These are phyloP conservation scores for Phytophthora citrophthora DNA, from an alignment of 352 stramenopile genomes.

Conservation along the genomic window DNA sequence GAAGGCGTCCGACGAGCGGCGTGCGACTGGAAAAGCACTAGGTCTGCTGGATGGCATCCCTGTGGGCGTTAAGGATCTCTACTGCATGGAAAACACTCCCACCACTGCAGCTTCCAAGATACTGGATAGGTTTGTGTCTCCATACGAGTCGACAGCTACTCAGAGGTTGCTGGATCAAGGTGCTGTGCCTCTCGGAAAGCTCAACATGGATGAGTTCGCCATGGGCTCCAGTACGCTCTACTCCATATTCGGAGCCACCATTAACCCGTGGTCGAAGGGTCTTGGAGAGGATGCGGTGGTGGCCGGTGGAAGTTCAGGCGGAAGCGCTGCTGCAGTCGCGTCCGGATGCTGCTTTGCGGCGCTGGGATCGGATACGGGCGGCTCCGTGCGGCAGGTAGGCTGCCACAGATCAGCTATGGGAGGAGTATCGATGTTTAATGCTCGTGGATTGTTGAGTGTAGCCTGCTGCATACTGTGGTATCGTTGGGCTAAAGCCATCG, in stretches of 20 bases:
- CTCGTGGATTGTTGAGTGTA: slow-evolving; percentile 8
- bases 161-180: slow-evolving; percentile 88
- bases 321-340: slow-evolving; percentile 93
- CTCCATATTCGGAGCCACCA: slow-evolving; percentile 83
- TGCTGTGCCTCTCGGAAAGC: slow-evolving; percentile 94
- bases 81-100: slow-evolving; percentile 90
- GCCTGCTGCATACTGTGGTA: slow-evolving; percentile 95
- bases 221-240: slow-evolving; percentile 97
- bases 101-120: slow-evolving; percentile 93
- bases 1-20: slow-evolving; percentile 78
- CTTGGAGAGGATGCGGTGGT: slow-evolving; percentile 64
- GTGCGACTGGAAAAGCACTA: slow-evolving; percentile 41
- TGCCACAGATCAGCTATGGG: not conserved
- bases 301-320: slow-evolving; percentile 94
- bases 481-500: slow-evolving; percentile 97
- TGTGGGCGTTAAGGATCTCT: slow-evolving; percentile 97
- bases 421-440: too few relatives aligned
- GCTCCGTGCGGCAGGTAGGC: slow-evolving; percentile 92
- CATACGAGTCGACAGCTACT: slow-evolving; percentile 90
- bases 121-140: slow-evolving; percentile 89
- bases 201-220: slow-evolving; percentile 99
- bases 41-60: slow-evolving; percentile 95
- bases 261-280: slow-evolving; percentile 89
- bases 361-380: slow-evolving; percentile 97
- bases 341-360: slow-evolving; percentile 92